phyloP scores from a whole-genome alignment of 2,329 filamentous ascomycete species.

The Didymella arachidicola region DNA sequence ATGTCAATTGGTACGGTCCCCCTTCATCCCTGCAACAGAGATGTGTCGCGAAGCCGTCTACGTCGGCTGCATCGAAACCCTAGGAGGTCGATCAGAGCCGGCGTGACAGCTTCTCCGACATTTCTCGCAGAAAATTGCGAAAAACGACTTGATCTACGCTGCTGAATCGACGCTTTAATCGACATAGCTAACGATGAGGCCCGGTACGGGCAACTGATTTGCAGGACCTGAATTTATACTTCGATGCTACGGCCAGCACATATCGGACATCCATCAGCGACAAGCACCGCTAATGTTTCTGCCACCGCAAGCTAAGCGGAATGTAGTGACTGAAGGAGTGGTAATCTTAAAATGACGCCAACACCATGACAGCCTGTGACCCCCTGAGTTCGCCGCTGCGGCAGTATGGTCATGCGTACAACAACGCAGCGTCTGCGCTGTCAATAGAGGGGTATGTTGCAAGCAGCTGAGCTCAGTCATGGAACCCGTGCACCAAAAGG shows the following conservation, averaged over 20 bases:
- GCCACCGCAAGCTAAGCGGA: conserved; percentile 1
- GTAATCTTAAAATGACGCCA: not conserved
- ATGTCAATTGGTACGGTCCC: conserved; percentile 89
- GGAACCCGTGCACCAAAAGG: not conserved
- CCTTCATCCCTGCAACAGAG: conserved; percentile 30
- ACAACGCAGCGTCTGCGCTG: not conserved
- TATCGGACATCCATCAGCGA: conserved; percentile 23
- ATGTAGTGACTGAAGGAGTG: not conserved
- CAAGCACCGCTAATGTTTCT: conserved; percentile 11
- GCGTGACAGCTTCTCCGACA: conserved; percentile 15
- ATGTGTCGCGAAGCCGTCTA: conserved; percentile 15
- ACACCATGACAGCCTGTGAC: not conserved
- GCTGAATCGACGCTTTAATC: conserved; percentile 14
- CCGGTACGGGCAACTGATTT: conserved; percentile 34
- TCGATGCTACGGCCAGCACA: conserved; percentile 36
- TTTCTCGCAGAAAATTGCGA: conserved; percentile 16
- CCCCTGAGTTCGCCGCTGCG: not conserved
- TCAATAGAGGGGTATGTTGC: not conserved
- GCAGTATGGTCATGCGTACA: not conserved
- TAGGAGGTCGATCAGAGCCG: conserved; percentile 22
- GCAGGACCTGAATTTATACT: conserved; percentile 42
- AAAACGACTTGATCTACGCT: conserved; percentile 19
- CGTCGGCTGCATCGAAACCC: conserved; percentile 19
- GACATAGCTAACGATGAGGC: conserved; percentile 38
- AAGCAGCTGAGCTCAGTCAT: not conserved